A percentile compares a stretch with the other conserved stretches of the same genome.
phyloP scores from a whole-genome alignment of 1,284 basidiomycete species.

The Irpex rosettiformis region DNA sequence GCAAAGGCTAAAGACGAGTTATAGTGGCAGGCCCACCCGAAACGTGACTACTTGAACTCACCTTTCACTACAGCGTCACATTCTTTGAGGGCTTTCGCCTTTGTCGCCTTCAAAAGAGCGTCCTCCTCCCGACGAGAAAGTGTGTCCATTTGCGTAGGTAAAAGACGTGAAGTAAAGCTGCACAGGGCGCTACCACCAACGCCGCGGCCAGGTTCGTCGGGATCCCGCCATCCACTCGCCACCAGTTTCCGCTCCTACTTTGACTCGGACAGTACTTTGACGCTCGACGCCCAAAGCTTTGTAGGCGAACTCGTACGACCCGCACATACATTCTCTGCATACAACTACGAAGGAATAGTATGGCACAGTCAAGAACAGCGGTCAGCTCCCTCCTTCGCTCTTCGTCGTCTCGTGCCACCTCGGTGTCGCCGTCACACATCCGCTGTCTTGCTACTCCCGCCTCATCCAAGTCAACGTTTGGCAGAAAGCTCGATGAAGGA shows the following conservation, averaged over 20 bases:
- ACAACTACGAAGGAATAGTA: neutral
- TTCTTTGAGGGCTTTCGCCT: constrained; percentile 73
- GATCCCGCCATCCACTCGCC: constrained; percentile 1
- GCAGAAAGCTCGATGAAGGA: constrained; percentile 63
- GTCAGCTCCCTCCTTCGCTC: constrained; percentile 19
- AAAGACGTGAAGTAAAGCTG: neutral
- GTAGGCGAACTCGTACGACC: neutral
- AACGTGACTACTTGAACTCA: constrained; percentile 23
- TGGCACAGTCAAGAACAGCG: constrained; percentile 9
- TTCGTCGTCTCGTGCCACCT: constrained; percentile 16
- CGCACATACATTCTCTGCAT: neutral
- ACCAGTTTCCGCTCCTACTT: neutral
- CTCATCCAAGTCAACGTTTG: constrained; percentile 46
- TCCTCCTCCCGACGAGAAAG: constrained; percentile 89
- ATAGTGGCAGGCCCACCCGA: constrained; percentile 2
- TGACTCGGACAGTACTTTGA: neutral
- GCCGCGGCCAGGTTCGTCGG: constrained; percentile 2
- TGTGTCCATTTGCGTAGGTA: constrained; percentile 59
- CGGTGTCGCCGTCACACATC: constrained; percentile 17
- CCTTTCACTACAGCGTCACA: constrained; percentile 80
- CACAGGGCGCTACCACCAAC: neutral
- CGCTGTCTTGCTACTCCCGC: constrained; percentile 59
- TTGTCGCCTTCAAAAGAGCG: constrained; percentile 78
- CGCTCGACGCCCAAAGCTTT: neutral
- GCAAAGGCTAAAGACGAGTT: constrained; percentile 64